Conservation (phyloP, 805 yeast species). For the Monosporozyma unispora region DNA sequence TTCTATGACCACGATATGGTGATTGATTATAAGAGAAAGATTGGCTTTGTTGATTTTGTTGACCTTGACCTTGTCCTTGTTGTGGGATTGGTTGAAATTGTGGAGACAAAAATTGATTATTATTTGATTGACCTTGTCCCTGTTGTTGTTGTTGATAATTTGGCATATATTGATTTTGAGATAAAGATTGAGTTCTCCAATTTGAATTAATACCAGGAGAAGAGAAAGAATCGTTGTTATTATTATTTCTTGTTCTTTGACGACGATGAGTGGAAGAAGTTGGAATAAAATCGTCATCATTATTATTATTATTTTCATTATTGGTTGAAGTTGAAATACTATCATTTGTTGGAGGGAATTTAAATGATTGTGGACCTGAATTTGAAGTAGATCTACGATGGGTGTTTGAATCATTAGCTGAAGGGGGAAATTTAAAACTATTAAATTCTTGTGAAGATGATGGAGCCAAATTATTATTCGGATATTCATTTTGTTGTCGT, state of each 20-base stretch:
- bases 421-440: conserved; percentile 27
- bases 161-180: conserved; percentile 31
- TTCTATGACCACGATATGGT: conserved; percentile 27
- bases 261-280: conserved; percentile 26
- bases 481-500: background rate
- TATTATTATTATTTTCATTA: conserved; percentile 2
- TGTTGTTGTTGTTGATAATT: conserved; percentile 28
- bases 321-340: conserved; percentile 1
- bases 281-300: conserved; percentile 24
- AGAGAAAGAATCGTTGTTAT: conserved; percentile 17
- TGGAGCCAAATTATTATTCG: conserved; percentile 4
- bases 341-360: conserved; percentile 48
- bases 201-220: conserved; percentile 41
- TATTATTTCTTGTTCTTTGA: conserved; percentile 18
- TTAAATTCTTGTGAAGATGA: conserved; percentile 13
- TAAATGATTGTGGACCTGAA: conserved; percentile 43
- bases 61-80: background rate
- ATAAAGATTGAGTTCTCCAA: conserved; percentile 42
- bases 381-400: conserved; percentile 19
- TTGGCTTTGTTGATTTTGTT: background rate
- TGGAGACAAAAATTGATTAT: conserved; percentile 5
- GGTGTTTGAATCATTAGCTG: conserved; percentile 2
- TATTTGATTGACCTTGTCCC: conserved; percentile 18
- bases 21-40: conserved; percentile 12
- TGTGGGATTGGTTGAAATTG: conserved; percentile 1